A percentile compares a stretch with the other conserved stretches of the same genome.
Evolutionary conservation across 2,329 filamentous ascomycete genomes (phyloP).

Genomic region (Colletotrichum liriopes): DNA sequence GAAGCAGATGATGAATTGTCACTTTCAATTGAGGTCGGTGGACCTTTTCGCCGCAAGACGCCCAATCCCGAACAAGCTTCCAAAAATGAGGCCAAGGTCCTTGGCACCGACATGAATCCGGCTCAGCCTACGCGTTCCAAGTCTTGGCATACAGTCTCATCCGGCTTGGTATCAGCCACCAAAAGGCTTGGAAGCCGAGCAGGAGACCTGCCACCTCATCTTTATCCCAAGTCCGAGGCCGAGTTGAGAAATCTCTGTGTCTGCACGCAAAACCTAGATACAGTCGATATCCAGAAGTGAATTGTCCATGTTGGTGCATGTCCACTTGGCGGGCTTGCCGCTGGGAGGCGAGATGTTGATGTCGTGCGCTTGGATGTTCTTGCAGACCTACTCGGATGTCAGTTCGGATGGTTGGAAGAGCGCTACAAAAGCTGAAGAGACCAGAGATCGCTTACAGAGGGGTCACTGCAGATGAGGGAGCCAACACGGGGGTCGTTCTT

Average conservation of each 20-base stretch:
- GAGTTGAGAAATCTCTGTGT: not conserved
- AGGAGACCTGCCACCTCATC: not conserved
- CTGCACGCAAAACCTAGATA: not conserved
- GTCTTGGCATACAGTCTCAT: conserved; percentile 16
- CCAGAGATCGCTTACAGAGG: not conserved
- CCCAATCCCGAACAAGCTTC: conserved; percentile 10
- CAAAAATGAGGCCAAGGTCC: conserved; percentile 7
- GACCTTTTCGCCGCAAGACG: not conserved
- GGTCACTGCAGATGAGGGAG: conserved; percentile 24
- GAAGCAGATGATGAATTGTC: not conserved
- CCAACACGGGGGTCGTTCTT: conserved; percentile 21
- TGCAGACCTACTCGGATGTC: conserved; percentile 8
- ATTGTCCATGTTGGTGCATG: conserved; percentile 28
- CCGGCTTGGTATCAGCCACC: conserved; percentile 38
- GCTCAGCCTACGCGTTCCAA: conserved; percentile 12
- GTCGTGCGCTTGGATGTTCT: conserved; percentile 20
- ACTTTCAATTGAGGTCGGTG: not conserved
- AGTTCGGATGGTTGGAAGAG: not conserved
- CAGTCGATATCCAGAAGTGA: conserved; percentile 21
- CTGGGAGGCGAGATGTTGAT: conserved; percentile 21
- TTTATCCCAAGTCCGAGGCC: not conserved
- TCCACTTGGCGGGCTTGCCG: conserved; percentile 14
- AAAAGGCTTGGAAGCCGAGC: not conserved
- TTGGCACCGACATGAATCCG: conserved; percentile 13
- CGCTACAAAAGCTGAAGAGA: not conserved